phyloP scores from a whole-genome alignment of 192 early-diverging fungal species.

The Chytriomyces sp. region DNA sequence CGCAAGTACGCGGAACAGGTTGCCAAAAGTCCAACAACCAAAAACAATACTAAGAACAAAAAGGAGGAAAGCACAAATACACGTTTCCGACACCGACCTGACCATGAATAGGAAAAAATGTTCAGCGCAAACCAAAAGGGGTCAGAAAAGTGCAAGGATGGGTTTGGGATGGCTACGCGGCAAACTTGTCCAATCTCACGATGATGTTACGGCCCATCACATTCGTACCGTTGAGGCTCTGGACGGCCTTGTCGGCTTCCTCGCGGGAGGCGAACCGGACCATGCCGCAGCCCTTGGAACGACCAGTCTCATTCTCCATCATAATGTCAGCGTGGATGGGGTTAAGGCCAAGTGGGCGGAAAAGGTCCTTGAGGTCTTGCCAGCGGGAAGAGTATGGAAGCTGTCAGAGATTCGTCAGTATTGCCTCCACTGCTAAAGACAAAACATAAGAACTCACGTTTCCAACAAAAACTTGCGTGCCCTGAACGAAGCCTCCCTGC shows the following conservation, averaged over 20 bases:
- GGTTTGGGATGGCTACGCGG: slow-evolving; percentile 12
- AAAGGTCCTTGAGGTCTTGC: slow-evolving; percentile 60
- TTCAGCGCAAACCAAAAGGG: slow-evolving; percentile 1
- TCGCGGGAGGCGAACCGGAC: slow-evolving; percentile 64
- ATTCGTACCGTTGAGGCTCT: slow-evolving; percentile 43
- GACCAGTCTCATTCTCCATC: slow-evolving; percentile 45
- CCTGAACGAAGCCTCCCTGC: slow-evolving; percentile 23
- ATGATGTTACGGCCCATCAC: slow-evolving; percentile 48
- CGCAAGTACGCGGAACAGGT: too few species aligned
- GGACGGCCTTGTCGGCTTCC: slow-evolving; percentile 72
- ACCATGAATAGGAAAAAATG: too few species aligned
- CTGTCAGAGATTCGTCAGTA: slow-evolving; percentile 33
- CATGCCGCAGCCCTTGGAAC: slow-evolving; percentile 56
- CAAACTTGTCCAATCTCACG: slow-evolving; percentile 56
- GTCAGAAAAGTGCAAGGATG: neutral
- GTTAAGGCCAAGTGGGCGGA: slow-evolving; percentile 48
- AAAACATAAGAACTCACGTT: slow-evolving; percentile 60
- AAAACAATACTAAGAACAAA: too few species aligned
- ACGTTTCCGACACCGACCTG: too few species aligned
- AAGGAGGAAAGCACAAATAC: too few species aligned
- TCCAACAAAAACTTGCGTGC: slow-evolving; percentile 72
- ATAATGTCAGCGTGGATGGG: slow-evolving; percentile 55
- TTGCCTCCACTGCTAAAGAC: too few species aligned
- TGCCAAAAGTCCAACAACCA: too few species aligned
- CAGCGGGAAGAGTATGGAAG: slow-evolving; percentile 53